These are phyloP conservation scores for Rhodotorula sp. DNA, from an alignment of 1,284 basidiomycete species.

Conservation along the genomic window DNA sequence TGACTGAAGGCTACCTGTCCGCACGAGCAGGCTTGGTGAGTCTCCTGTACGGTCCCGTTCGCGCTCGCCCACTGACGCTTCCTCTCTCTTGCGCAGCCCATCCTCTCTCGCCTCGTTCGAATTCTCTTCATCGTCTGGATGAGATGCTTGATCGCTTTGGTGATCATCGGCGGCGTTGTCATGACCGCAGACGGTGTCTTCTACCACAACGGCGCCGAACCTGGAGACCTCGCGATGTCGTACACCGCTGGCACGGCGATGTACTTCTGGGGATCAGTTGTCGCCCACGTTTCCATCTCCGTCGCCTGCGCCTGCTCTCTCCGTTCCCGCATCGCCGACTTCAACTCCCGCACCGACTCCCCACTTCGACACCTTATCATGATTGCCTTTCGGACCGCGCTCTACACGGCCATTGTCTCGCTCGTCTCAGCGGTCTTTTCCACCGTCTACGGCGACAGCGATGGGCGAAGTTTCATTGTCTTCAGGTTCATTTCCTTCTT, in stretches of 20 bases:
- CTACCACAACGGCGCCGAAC: neutral
- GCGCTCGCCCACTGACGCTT: too few relatives aligned
- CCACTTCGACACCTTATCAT: conserved; percentile 3
- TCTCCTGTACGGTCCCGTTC: neutral
- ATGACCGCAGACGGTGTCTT: conserved; percentile 1
- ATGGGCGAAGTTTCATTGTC: neutral
- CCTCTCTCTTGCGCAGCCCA: conserved; percentile 5
- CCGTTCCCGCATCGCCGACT: conserved; percentile 5
- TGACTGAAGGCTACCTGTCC: neutral
- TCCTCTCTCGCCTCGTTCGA: neutral
- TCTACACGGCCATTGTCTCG: conserved; percentile 18
- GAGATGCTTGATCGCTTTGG: neutral
- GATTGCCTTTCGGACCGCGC: conserved; percentile 9
- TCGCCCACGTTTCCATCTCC: conserved; percentile 17
- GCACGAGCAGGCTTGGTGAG: conserved; percentile 11
- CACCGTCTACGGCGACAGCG: neutral
- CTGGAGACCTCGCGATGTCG: neutral
- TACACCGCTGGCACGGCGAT: conserved; percentile 3
- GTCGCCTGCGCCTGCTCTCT: conserved; percentile 12
- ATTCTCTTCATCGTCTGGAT: conserved; percentile 8
- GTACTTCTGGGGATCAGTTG: conserved; percentile 11
- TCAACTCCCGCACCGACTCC: conserved; percentile 18
- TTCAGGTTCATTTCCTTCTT: conserved; percentile 3
- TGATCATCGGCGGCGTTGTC: conserved; percentile 3
- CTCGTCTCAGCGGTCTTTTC: neutral